Evolutionary conservation across 225 moss, liverwort and hornwort genomes (phyloP).

Genomic region (Sphagnum contortum): DNA sequence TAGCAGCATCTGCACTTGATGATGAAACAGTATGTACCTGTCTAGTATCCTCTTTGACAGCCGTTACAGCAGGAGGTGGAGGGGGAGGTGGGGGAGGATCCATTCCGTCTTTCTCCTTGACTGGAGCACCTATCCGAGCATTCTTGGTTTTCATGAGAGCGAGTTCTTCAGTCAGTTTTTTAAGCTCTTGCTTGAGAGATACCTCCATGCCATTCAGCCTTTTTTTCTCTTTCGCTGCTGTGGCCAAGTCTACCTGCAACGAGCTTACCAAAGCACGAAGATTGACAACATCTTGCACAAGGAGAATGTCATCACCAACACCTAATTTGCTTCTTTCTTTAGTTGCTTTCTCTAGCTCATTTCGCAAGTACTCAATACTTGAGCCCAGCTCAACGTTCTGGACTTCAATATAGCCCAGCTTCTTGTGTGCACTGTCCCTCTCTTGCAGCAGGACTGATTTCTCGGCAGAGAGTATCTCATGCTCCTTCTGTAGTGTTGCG

Average conservation of each 20-base stretch:
- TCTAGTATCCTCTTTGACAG: too few relatives aligned
- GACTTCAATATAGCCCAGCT: slow-evolving; percentile 21
- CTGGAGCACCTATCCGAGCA: slow-evolving; percentile 3
- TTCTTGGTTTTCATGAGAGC: neutral
- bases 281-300: slow-evolving; percentile 40
- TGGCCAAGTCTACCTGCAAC: slow-evolving; percentile 22
- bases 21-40: too few relatives aligned
- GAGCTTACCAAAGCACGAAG: slow-evolving; percentile 21
- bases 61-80: too few relatives aligned
- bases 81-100: neutral
- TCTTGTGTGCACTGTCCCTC: slow-evolving; percentile 32
- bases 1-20: too few relatives aligned
- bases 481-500: slow-evolving; percentile 25
- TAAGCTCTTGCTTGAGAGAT: slow-evolving; percentile 14
- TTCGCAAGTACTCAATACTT: slow-evolving; percentile 23
- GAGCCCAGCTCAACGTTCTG: slow-evolving; percentile 27
- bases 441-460: slow-evolving; percentile 33
- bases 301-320: slow-evolving; percentile 14
- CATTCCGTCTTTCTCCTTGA: slow-evolving; percentile 15
- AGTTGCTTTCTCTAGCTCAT: slow-evolving; percentile 9
- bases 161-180: slow-evolving; percentile 13
- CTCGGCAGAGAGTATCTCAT: slow-evolving; percentile 32
- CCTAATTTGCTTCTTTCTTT: neutral
- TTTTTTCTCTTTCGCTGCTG: slow-evolving; percentile 14
- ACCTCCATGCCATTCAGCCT: slow-evolving; percentile 11